Base-by-base conservation (phyloP, 2,329 filamentous ascomycete genomes). In the Pyricularia pennisetigena region DNA sequence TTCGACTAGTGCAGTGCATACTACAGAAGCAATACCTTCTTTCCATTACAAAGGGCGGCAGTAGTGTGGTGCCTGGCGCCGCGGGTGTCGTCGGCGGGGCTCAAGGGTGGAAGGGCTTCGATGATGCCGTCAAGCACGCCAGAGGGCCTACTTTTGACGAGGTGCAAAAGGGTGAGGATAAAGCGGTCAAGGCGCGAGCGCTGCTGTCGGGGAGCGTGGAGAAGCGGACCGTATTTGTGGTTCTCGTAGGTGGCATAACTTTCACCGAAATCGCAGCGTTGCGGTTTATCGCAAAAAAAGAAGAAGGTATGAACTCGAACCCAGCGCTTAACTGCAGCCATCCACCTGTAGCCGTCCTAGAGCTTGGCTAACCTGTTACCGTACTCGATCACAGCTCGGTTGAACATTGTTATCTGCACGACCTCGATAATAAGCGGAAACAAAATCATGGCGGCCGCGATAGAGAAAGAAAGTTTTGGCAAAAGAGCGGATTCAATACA, bases 211-310 rank as follows among this genome's bases (percentile, higher is more conserved):
- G 93, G 0, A 88, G 83, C 65, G 86, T 86, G 20, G 87, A 87
- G 66, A 89, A 88, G 76, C 97, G 97, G 82, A 94, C 91, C 0
- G 90, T 97, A 0, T 92, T 97, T 75, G 89, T 99, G n/a, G 97
- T 98, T 73, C 98, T 98, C 79, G 82, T 99, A 23, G 95, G 95
- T n/a, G 96, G 95, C 1, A 91, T 99, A 68, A 97, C 93, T 0
- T 97, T 96, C 75, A 94, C 95, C 0, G 95, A 99, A 79, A 94
- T 99, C 76, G 93, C 96, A 59, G 95, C 96, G 24, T 77, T 99
- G 75, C 86, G 96, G 68, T 98, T 97, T 76, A 90, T 99, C 72
- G 92, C 91, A 10, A 88, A 88, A 75, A 89, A 94, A 78, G 89
- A 95, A 87, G 86, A 91, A 82, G 85, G 87, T 88, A 75, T 72